These are phyloP conservation scores for Suillus subaureus DNA, from an alignment of 768 basidiomycete species.

Conservation along the genomic window DNA sequence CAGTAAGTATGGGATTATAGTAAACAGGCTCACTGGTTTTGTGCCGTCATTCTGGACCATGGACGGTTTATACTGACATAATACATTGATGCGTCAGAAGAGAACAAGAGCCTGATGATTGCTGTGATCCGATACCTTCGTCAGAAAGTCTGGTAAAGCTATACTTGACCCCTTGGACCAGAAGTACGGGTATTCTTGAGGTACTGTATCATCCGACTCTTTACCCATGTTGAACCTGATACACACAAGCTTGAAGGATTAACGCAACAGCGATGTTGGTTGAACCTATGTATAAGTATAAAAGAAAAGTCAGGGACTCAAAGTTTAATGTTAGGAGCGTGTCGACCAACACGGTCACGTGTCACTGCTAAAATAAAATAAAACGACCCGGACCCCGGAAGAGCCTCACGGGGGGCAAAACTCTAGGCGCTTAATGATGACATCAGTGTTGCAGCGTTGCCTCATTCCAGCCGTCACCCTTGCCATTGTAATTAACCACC, in stretches of 20 bases:
- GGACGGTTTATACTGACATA: constrained; percentile 66
- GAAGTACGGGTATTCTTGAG: constrained; percentile 47
- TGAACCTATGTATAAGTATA: neutral
- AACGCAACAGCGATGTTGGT: neutral
- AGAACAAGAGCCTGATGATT: neutral
- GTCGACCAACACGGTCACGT: constrained; percentile 3
- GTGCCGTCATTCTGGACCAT: constrained; percentile 79
- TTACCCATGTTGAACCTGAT: neutral
- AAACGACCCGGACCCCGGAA: too few relatives aligned
- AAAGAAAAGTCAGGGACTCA: neutral
- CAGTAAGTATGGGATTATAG: too few relatives aligned
- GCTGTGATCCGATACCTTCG: constrained; percentile 43
- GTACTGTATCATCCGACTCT: constrained; percentile 42
- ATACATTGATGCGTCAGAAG: constrained; percentile 7
- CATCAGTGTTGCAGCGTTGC: too few relatives aligned
- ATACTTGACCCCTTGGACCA: constrained; percentile 49
- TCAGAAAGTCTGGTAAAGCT: constrained; percentile 54
- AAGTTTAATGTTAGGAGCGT: neutral
- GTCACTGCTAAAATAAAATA: neutral
- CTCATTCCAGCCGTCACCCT: too few relatives aligned
- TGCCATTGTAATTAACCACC: too few relatives aligned
- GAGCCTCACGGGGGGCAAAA: too few relatives aligned
- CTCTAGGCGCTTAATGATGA: too few relatives aligned
- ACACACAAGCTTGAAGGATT: neutral
- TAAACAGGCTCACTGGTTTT: constrained; percentile 58